Conservation (phyloP, 176 grass and related monocot genomes). For the Lolium rigidum region DNA sequence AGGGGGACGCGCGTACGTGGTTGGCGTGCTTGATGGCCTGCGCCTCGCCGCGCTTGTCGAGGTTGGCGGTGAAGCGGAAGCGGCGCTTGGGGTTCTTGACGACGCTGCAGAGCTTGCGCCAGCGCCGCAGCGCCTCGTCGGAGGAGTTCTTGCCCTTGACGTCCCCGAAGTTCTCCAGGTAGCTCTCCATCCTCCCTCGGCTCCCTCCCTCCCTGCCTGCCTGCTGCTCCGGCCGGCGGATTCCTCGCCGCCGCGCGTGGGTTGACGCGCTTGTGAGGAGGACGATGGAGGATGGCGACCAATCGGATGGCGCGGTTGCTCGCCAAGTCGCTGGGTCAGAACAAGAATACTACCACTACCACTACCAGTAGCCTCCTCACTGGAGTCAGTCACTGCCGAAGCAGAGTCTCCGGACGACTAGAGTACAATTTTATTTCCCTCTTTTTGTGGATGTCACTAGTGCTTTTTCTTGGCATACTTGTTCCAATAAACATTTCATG, state of each 20-base stretch:
- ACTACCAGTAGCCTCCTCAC: no score
- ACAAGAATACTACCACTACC: no score
- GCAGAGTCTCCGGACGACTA: no score
- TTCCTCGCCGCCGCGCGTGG: not conserved
- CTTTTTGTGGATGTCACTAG: no score
- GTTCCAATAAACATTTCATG: no score
- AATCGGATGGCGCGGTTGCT: no score
- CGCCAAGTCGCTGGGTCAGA: no score
- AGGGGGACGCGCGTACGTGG: conserved; percentile 34
- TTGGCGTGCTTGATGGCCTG: conserved; percentile 88
- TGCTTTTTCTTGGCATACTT: no score
- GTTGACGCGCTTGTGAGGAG: not conserved
- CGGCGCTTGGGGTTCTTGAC: conserved; percentile 97
- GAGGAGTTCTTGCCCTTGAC: conserved; percentile 76
- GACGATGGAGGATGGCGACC: no score
- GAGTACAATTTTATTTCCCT: no score
- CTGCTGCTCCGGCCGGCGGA: not conserved
- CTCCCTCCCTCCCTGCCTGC: not conserved
- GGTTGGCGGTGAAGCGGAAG: conserved; percentile 97
- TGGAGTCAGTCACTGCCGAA: no score
- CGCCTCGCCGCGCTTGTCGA: conserved; percentile 79
- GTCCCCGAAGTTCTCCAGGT: conserved; percentile 64
- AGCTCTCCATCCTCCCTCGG: conserved; percentile 52
- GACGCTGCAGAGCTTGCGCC: conserved; percentile 81
- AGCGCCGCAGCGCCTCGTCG: conserved; percentile 85